Conservation (phyloP, 2,329 filamentous ascomycete species). For the Pleoardoris graminearum region DNA sequence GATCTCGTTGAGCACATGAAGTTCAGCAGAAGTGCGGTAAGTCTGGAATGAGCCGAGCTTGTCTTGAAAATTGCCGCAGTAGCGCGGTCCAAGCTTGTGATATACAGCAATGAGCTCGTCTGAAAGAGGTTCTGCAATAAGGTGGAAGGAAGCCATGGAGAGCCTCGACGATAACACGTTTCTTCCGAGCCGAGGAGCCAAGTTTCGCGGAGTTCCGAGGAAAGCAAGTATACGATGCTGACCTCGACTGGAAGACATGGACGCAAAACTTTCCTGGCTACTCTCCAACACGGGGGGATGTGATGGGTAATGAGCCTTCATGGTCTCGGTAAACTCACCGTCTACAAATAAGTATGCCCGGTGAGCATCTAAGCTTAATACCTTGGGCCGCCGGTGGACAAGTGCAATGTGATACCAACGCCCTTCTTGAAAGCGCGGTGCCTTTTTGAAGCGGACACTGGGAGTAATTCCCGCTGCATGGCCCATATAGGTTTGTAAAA, state of each 20-base stretch:
- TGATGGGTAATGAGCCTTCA: slow-evolving; percentile 86
- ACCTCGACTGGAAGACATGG: slow-evolving; percentile 62
- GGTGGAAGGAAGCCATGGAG: slow-evolving; percentile 86
- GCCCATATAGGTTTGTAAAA: slow-evolving; percentile 91
- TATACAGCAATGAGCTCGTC: slow-evolving; percentile 93
- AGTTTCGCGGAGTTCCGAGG: slow-evolving; percentile 85
- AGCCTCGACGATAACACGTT: slow-evolving; percentile 77
- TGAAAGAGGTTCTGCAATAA: slow-evolving; percentile 84
- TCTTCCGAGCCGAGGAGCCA: slow-evolving; percentile 74
- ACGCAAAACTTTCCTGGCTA: slow-evolving; percentile 70
- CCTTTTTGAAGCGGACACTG: slow-evolving; percentile 93
- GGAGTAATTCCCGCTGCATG: slow-evolving; percentile 68
- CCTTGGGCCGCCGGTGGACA: slow-evolving; percentile 77
- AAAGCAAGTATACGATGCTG: slow-evolving; percentile 83
- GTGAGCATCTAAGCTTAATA: slow-evolving; percentile 67
- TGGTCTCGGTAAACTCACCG: slow-evolving; percentile 90
- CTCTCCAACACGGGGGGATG: slow-evolving; percentile 66
- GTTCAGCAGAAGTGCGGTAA: slow-evolving; percentile 85
- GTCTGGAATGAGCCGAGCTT: slow-evolving; percentile 95
- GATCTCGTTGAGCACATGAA: slow-evolving; percentile 90
- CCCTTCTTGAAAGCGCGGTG: slow-evolving; percentile 71
- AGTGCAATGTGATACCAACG: slow-evolving; percentile 93
- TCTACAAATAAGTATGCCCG: slow-evolving; percentile 89
- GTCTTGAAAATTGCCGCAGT: slow-evolving; percentile 96
- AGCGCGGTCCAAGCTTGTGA: slow-evolving; percentile 84